Evolutionary conservation across 2,329 filamentous ascomycete genomes (phyloP).

Genomic region (Fusarium buharicum): DNA sequence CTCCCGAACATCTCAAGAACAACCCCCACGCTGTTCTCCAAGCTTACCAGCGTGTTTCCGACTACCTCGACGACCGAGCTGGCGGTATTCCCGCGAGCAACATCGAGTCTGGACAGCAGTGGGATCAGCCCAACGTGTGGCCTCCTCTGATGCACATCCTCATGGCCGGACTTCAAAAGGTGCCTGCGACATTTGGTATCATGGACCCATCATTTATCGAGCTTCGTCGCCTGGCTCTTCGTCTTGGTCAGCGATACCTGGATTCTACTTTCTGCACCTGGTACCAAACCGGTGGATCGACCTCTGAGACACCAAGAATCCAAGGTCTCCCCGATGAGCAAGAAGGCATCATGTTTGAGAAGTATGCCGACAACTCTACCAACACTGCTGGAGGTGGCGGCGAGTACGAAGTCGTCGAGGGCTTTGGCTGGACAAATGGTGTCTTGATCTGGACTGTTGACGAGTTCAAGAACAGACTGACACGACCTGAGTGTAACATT

Average conservation of each 20-base stretch:
- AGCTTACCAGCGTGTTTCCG: conserved; percentile 64
- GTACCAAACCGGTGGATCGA: conserved; percentile 73
- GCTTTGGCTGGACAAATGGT: conserved; percentile 77
- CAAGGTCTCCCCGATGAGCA: conserved; percentile 55
- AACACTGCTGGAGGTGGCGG: conserved; percentile 72
- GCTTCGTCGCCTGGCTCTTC: conserved; percentile 65
- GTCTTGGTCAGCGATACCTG: conserved; percentile 72
- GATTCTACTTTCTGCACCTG: conserved; percentile 77
- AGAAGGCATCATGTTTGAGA: conserved; percentile 75
- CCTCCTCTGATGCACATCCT: conserved; percentile 73
- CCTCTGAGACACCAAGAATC: conserved; percentile 62
- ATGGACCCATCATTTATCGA: conserved; percentile 64
- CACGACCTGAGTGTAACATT: conserved; percentile 65
- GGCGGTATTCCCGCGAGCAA: conserved; percentile 73
- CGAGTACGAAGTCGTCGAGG: conserved; percentile 75
- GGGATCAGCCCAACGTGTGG: conserved; percentile 78
- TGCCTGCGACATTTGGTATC: conserved; percentile 64
- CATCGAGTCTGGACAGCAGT: conserved; percentile 70
- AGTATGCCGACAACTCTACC: conserved; percentile 70
- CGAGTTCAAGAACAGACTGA: conserved; percentile 66
- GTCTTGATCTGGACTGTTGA: conserved; percentile 74
- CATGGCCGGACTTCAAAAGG: conserved; percentile 70
- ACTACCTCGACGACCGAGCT: conserved; percentile 61
- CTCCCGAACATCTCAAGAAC: conserved; percentile 64
- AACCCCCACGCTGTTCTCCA: conserved; percentile 67